These are phyloP conservation scores for Coemansia sp. DNA, from an alignment of 192 early-diverging fungal genomes.

Conservation along the genomic window DNA sequence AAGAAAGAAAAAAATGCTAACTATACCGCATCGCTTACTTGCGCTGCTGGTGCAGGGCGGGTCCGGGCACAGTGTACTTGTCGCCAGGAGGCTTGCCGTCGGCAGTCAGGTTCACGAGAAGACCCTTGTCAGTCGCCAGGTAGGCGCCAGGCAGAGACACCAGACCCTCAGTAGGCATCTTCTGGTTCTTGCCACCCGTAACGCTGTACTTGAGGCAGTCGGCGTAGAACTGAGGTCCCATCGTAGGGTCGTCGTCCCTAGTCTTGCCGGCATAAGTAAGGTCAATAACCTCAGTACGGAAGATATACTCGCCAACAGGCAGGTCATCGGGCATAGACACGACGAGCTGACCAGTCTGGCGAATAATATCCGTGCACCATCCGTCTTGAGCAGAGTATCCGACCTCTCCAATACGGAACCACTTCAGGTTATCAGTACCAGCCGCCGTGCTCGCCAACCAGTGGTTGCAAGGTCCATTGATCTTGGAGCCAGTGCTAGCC, in stretches of 20 bases:
- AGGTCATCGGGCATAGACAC: conserved; percentile 9
- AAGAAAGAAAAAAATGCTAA: neutral
- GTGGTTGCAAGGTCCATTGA: conserved; percentile 6
- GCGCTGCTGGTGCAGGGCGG: conserved; percentile 1
- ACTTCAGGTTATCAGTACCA: conserved; percentile 4
- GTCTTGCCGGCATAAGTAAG: conserved; percentile 7
- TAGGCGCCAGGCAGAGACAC: conserved; percentile 2
- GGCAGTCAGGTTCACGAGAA: neutral
- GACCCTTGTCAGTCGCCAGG: neutral
- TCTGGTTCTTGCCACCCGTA: neutral
- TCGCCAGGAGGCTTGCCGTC: conserved; percentile 2
- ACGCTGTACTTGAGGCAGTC: conserved; percentile 3
- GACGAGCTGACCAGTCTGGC: neutral
- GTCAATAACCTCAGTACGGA: conserved; percentile 7
- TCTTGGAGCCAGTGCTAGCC: neutral
- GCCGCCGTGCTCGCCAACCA: neutral
- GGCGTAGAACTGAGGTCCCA: conserved; percentile 8
- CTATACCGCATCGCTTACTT: neutral
- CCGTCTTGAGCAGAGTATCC: neutral
- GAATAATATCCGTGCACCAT: conserved; percentile 2
- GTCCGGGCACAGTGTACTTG: conserved; percentile 16
- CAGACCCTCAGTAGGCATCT: neutral
- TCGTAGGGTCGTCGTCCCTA: neutral
- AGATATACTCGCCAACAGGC: neutral
- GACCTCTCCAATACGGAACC: conserved; percentile 3